Evolutionary conservation across 768 basidiomycete genomes (phyloP).

Genomic region (Grammothele lineata): DNA sequence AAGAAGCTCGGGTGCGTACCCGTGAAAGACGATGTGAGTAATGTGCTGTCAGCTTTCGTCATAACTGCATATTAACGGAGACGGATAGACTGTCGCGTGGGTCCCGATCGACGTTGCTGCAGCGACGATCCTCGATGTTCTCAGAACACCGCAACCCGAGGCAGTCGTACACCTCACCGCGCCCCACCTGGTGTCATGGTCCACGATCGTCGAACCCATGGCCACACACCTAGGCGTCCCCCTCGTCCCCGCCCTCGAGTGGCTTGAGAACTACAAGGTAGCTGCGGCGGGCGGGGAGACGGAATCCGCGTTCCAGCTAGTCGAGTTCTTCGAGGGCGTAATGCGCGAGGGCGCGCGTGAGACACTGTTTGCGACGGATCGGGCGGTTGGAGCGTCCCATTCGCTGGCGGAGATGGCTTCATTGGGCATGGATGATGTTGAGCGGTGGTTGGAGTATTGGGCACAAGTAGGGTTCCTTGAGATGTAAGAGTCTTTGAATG

Average conservation of each 20-base stretch:
- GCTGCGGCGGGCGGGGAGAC: conserved; percentile 1
- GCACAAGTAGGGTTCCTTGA: conserved; percentile 2
- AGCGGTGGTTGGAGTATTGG: conserved; percentile 11
- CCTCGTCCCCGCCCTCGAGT: conserved; percentile 18
- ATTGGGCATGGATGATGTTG: conserved; percentile 11
- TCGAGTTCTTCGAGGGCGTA: conserved; percentile 8
- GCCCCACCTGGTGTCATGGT: conserved; percentile 21
- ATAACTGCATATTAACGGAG: not conserved
- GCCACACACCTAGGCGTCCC: conserved; percentile 15
- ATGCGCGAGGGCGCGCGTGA: conserved; percentile 7
- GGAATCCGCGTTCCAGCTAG: conserved; percentile 4
- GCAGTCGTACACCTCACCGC: conserved; percentile 26
- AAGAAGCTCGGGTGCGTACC: conserved; percentile 24
- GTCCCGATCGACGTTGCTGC: conserved; percentile 7
- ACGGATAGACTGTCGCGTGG: conserved; percentile 3
- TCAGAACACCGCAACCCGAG: not conserved
- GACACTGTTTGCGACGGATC: conserved; percentile 4
- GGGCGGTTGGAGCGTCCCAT: conserved; percentile 4
- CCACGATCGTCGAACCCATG: conserved; percentile 11
- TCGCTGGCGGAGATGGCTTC: conserved; percentile 5
- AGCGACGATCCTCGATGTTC: conserved; percentile 1
- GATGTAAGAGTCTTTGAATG: no score
- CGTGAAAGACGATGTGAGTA: conserved; percentile 36
- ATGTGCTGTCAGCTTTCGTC: not conserved
- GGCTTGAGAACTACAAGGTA: conserved; percentile 18